Evolutionary conservation across 2,329 filamentous ascomycete genomes (phyloP).

Genomic region (Thermothelomyces thermophilus): DNA sequence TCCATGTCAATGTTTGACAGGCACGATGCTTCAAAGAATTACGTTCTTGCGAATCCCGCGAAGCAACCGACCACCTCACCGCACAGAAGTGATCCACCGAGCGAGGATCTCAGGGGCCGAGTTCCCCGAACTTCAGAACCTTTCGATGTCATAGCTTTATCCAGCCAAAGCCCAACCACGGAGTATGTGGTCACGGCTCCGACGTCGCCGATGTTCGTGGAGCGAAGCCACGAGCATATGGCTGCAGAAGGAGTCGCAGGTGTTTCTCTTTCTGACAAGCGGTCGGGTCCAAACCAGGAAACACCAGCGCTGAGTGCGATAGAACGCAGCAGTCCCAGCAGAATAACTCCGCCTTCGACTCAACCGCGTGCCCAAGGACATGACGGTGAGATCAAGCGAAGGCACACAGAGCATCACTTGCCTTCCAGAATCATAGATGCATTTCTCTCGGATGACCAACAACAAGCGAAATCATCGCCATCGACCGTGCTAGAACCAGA

Average conservation of each 20-base stretch:
- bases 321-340: neutral
- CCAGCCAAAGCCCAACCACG: neutral
- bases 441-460: constrained; percentile 3
- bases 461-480: neutral
- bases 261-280: neutral
- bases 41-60: too few relatives aligned
- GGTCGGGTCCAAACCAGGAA: neutral
- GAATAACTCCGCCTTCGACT: neutral
- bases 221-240: neutral
- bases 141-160: neutral
- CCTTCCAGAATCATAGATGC: neutral
- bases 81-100: neutral
- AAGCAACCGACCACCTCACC: too few relatives aligned
- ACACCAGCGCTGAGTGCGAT: neutral
- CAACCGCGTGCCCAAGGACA: neutral
- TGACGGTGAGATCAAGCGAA: neutral
- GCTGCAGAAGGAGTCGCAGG: neutral
- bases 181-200: neutral
- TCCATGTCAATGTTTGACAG: too few relatives aligned
- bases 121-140: neutral
- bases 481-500: neutral
- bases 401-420: neutral
- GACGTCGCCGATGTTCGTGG: constrained; percentile 8
- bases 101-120: neutral
- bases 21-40: too few relatives aligned